A percentile compares a stretch with the other conserved stretches of the same genome.
phyloP scores from a whole-genome alignment of 495 filamentous ascomycete species.

The Tuber microsphaerosporum region DNA sequence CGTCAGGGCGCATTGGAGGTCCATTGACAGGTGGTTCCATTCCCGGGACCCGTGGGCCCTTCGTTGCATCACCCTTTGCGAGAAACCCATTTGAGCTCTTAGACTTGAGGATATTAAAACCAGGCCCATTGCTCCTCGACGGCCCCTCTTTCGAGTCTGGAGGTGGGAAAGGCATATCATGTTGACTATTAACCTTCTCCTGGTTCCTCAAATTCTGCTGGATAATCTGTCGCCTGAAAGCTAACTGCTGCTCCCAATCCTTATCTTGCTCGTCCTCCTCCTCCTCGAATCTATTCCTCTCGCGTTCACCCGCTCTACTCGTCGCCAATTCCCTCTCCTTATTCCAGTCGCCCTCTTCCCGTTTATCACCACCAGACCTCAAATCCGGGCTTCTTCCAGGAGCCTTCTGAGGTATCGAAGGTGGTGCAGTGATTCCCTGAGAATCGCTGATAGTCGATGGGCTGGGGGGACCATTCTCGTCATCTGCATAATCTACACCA shows the following conservation, averaged over 20 bases:
- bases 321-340: slow-evolving; percentile 23
- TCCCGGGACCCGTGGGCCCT: slow-evolving; percentile 20
- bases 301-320: slow-evolving; percentile 33
- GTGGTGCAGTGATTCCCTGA: slow-evolving; percentile 8
- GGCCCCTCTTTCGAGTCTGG: slow-evolving; percentile 21
- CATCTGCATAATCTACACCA: slow-evolving; percentile 27
- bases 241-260: slow-evolving; percentile 41
- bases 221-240: slow-evolving; percentile 40
- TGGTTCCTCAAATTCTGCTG: slow-evolving; percentile 41
- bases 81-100: slow-evolving; percentile 38
- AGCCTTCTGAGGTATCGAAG: slow-evolving; percentile 22
- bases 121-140: slow-evolving; percentile 19
- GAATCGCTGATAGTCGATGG: slow-evolving; percentile 15
- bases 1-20: slow-evolving; percentile 22
- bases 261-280: slow-evolving; percentile 34
- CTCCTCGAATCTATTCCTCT: slow-evolving; percentile 18
- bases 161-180: slow-evolving; percentile 31
- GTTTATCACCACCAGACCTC: slow-evolving; percentile 22
- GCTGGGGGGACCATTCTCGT: slow-evolving; percentile 16
- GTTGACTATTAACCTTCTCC: slow-evolving; percentile 39
- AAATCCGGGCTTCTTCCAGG: slow-evolving; percentile 20
- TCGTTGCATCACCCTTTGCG: slow-evolving; percentile 20
- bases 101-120: slow-evolving; percentile 33
- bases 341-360: slow-evolving; percentile 23
- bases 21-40: slow-evolving; percentile 17